These are phyloP conservation scores for Wickerhamiella brachini DNA, from an alignment of 805 yeast species.

Conservation along the genomic window DNA sequence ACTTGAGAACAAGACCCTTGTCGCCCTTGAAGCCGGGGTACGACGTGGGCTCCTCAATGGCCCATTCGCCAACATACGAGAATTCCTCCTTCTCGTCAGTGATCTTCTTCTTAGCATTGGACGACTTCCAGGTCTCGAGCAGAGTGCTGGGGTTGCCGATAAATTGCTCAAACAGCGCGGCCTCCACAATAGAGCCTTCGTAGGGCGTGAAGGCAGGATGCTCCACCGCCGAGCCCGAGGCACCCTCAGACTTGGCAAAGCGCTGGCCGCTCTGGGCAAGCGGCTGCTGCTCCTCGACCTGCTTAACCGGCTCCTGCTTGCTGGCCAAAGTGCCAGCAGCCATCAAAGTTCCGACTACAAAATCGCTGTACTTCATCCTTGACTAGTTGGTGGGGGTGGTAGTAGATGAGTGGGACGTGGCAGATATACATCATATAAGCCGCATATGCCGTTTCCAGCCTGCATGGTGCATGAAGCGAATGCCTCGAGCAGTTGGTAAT, in stretches of 20 bases:
- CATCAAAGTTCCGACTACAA: constrained; percentile 4
- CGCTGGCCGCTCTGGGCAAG: not conserved
- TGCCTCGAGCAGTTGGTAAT: too few relatives aligned
- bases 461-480: not conserved
- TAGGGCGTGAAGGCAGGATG: constrained; percentile 19
- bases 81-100: constrained; percentile 34
- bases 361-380: constrained; percentile 3
- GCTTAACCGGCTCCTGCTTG: constrained; percentile 6
- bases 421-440: not conserved
- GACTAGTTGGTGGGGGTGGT: not conserved
- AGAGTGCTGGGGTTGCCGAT: constrained; percentile 23
- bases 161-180: constrained; percentile 24
- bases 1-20: constrained; percentile 60
- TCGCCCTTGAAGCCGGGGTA: constrained; percentile 53
- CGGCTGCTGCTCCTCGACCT: constrained; percentile 2
- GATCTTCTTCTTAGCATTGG: constrained; percentile 30
- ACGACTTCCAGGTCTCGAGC: constrained; percentile 39
- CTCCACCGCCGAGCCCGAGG: constrained; percentile 8
- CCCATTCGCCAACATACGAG: constrained; percentile 64
- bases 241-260: not conserved
- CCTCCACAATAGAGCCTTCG: constrained; percentile 12
- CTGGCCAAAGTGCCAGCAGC: constrained; percentile 3
- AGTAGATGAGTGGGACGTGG: not conserved
- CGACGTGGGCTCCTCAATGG: constrained; percentile 44
- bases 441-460: not conserved